Percentiles rank a stretch among this genome's conserved stretches.
These are phyloP conservation scores for Theileria parva DNA, from an alignment of 169 alveolate genomes.

Conservation along the genomic window DNA sequence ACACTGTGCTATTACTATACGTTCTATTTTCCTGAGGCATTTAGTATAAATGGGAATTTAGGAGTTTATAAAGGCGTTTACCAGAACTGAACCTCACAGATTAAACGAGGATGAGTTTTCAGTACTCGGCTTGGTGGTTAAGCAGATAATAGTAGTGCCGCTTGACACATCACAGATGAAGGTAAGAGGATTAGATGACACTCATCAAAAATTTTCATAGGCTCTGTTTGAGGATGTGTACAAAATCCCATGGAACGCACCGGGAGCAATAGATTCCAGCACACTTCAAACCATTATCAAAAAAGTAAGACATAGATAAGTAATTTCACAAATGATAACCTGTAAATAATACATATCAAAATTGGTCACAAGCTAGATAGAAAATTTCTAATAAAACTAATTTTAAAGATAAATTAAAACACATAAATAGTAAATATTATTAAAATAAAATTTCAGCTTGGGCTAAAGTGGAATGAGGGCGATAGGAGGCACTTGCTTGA, in stretches of 20 bases:
- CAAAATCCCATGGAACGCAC: conserved; percentile 61
- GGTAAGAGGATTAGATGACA: background rate
- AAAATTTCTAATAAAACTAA: background rate
- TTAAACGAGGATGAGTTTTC: conserved; percentile 55
- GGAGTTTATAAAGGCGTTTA: conserved; percentile 59
- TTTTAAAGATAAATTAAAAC: background rate
- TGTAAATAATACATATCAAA: background rate
- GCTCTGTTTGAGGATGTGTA: conserved; percentile 45
- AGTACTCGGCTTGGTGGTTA: conserved; percentile 46
- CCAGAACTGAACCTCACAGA: conserved; percentile 22
- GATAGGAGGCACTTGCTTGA: conserved; percentile 53
- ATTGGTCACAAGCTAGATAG: background rate
- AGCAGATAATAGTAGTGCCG: conserved; percentile 42
- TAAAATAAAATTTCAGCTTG: conserved; percentile 31
- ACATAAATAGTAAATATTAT: background rate
- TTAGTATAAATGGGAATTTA: background rate
- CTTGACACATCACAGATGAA: conserved; percentile 30
- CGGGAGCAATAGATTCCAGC: conserved; percentile 48
- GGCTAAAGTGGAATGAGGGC: conserved; percentile 55
- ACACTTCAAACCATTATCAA: conserved; percentile 33
- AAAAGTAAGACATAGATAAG: conserved; percentile 7
- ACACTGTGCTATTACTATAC: background rate
- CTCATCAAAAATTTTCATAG: conserved; percentile 10
- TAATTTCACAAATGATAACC: background rate
- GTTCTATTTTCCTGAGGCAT: background rate